Conservation (phyloP, 2,329 filamentous ascomycete genomes). For the Mollisia scopiformis region DNA sequence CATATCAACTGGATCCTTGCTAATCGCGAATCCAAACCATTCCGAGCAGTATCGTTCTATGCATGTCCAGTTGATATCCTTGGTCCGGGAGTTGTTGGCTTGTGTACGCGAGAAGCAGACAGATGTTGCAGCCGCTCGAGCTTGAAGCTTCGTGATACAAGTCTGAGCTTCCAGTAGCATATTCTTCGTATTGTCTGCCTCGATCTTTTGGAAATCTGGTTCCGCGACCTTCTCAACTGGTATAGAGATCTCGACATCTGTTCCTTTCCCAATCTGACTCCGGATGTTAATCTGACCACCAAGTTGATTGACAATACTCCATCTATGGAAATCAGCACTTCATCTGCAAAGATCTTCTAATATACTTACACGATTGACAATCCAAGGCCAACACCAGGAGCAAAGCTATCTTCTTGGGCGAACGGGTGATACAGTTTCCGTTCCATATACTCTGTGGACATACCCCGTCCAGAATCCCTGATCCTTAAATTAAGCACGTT, state of each 20-base stretch:
- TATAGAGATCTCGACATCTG: slow-evolving; percentile 53
- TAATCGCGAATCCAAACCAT: slow-evolving; percentile 32
- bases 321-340: slow-evolving; percentile 13
- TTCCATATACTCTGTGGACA: slow-evolving; percentile 61
- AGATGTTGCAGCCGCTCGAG: slow-evolving; percentile 19
- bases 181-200: not conserved
- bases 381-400: slow-evolving; percentile 62
- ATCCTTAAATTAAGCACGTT: slow-evolving; percentile 45
- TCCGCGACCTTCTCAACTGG: slow-evolving; percentile 32
- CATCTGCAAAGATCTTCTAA: not conserved
- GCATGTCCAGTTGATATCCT: slow-evolving; percentile 26
- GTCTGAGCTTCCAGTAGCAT: slow-evolving; percentile 17
- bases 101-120: slow-evolving; percentile 20
- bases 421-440: slow-evolving; percentile 63
- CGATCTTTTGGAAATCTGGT: not conserved
- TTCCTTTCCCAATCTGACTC: slow-evolving; percentile 55
- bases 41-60: slow-evolving; percentile 31
- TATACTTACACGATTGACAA: slow-evolving; percentile 64
- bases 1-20: slow-evolving; percentile 16
- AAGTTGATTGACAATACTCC: slow-evolving; percentile 58
- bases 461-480: slow-evolving; percentile 63
- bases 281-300: slow-evolving; percentile 62
- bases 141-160: slow-evolving; percentile 20
- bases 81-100: not conserved
- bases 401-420: slow-evolving; percentile 61